Conservation (phyloP, 2,329 filamentous ascomycete species). For the Penicillium concentricum region DNA sequence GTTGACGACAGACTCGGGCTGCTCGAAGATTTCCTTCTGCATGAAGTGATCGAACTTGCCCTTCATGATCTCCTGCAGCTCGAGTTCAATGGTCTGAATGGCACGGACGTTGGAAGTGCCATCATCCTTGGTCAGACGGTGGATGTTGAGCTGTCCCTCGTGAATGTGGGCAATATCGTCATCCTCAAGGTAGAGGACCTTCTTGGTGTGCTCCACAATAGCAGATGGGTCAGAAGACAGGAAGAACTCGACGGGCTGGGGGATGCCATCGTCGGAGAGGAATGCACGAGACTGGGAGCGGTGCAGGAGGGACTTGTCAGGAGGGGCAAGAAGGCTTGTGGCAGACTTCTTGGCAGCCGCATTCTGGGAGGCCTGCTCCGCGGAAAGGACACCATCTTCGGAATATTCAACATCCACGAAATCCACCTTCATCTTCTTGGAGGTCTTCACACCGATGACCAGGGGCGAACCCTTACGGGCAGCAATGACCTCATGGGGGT, state of each 20-base stretch:
- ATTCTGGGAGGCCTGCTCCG: constrained; percentile 94
- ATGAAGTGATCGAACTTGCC: constrained; percentile 99
- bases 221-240: constrained; percentile 97
- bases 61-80: constrained; percentile 99
- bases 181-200: constrained; percentile 98
- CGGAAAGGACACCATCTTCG: constrained; percentile 82
- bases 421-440: constrained; percentile 99
- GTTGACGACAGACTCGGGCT: constrained; percentile 98
- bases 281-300: constrained; percentile 98
- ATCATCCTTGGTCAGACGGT: constrained; percentile 95
- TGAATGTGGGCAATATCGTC: constrained; percentile 99
- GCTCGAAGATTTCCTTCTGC: constrained; percentile 99
- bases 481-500: constrained; percentile 94
- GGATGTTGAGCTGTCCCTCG: constrained; percentile 98
- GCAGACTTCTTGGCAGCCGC: constrained; percentile 90
- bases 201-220: constrained; percentile 99
- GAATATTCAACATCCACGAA: constrained; percentile 98
- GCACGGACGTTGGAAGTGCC: constrained; percentile 94
- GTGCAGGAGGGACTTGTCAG: constrained; percentile 97
- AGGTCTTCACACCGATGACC: constrained; percentile 93
- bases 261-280: constrained; percentile 96
- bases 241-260: constrained; percentile 99
- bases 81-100: constrained; percentile 97
- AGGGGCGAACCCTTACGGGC: constrained; percentile 97
- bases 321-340: constrained; percentile 72